A percentile compares a stretch with the other conserved stretches of the same genome.
These are phyloP conservation scores for Drechmeria coniospora DNA, from an alignment of 2,329 filamentous ascomycete genomes.

Conservation along the genomic window DNA sequence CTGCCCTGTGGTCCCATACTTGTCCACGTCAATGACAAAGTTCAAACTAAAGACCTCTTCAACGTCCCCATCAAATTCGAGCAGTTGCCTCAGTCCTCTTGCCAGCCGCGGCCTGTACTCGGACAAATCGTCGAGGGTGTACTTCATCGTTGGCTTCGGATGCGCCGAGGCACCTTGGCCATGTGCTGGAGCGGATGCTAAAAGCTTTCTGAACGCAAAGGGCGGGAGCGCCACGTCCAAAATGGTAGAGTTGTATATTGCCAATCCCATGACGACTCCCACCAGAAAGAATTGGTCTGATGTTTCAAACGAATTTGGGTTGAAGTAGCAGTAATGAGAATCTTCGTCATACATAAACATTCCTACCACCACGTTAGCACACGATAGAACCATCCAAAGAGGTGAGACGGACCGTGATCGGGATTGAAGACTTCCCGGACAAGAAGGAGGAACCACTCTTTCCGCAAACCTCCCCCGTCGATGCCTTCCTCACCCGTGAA, in stretches of 20 bases:
- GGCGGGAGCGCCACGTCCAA: slow-evolving; percentile 77
- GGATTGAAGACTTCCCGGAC: slow-evolving; percentile 85
- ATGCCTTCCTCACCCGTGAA: slow-evolving; percentile 84
- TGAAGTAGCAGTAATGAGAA: slow-evolving; percentile 85
- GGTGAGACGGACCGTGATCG: slow-evolving; percentile 52
- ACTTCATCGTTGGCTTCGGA: slow-evolving; percentile 48
- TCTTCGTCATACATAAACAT: slow-evolving; percentile 88
- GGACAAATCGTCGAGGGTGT: slow-evolving; percentile 66
- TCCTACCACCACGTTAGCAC: slow-evolving; percentile 32
- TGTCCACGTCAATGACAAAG: slow-evolving; percentile 63
- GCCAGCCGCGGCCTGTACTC: slow-evolving; percentile 69
- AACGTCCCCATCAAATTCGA: slow-evolving; percentile 76
- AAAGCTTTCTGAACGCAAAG: slow-evolving; percentile 76
- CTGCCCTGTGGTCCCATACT: slow-evolving; percentile 52
- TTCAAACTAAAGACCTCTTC: slow-evolving; percentile 66
- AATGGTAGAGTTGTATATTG: slow-evolving; percentile 91
- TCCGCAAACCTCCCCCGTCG: slow-evolving; percentile 75
- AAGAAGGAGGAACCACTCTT: slow-evolving; percentile 87
- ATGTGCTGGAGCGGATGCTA: slow-evolving; percentile 57
- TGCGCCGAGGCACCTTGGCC: slow-evolving; percentile 38
- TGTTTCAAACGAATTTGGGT: slow-evolving; percentile 75
- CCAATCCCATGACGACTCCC: slow-evolving; percentile 72
- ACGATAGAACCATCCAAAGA: neutral
- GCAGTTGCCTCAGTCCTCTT: slow-evolving; percentile 55
- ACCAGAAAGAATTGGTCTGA: slow-evolving; percentile 87